Percentiles rank a stretch among this genome's conserved stretches.
phyloP scores from a whole-genome alignment of 495 filamentous ascomycete genomes.

The Pyronema omphalodes region DNA sequence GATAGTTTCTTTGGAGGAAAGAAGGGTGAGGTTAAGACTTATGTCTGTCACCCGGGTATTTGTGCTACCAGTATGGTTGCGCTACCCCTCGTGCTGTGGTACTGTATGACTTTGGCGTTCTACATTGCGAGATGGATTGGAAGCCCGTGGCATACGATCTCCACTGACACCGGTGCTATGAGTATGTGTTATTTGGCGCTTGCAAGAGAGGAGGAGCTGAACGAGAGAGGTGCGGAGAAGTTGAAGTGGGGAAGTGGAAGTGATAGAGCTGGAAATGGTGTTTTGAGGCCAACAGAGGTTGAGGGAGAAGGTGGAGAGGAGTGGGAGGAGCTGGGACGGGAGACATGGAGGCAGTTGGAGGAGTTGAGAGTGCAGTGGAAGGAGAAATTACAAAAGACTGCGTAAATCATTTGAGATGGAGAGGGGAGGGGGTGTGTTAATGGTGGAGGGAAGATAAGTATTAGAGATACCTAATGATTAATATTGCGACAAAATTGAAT shows the following conservation, averaged over 20 bases:
- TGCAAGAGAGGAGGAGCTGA: conserved; percentile 43
- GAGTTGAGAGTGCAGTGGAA: conserved; percentile 65
- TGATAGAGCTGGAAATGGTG: conserved; percentile 37
- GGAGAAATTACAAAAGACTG: conserved; percentile 29
- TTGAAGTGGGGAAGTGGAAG: conserved; percentile 72
- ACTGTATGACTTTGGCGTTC: conserved; percentile 44
- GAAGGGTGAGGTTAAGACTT: conserved; percentile 30
- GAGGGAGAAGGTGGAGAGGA: conserved; percentile 50
- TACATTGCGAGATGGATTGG: conserved; percentile 61
- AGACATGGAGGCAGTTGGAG: conserved; percentile 75
- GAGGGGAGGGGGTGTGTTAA: no score
- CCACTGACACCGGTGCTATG: conserved; percentile 55
- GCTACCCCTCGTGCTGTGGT: conserved; percentile 43
- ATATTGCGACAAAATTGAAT: no score
- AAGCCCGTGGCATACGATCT: conserved; percentile 68
- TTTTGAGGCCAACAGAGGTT: conserved; percentile 53
- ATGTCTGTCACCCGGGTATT: conserved; percentile 74
- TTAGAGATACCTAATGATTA: no score
- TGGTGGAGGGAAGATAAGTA: no score
- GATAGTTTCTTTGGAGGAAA: conserved; percentile 25
- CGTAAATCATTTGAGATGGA: no score
- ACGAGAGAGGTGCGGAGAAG: conserved; percentile 41
- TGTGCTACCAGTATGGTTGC: conserved; percentile 64
- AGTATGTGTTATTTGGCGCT: conserved; percentile 66
- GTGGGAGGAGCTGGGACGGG: conserved; percentile 57